Evolutionary conservation across 1,284 basidiomycete genomes (phyloP).

Genomic region (Entoloma clypeatum): DNA sequence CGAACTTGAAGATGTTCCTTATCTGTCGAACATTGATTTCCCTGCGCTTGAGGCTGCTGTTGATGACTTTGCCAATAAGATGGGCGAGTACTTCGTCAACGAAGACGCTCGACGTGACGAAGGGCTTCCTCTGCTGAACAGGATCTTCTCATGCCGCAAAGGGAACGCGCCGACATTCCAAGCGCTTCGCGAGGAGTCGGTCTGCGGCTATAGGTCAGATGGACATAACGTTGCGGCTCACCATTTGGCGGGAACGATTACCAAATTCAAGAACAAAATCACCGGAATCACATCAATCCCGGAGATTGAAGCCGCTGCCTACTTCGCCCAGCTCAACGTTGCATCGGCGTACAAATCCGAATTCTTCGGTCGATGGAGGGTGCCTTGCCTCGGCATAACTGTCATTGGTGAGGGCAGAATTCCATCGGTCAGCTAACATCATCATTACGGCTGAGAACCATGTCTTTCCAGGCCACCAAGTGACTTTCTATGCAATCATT

Average conservation of each 20-base stretch:
- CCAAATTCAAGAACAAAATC: conserved; percentile 4
- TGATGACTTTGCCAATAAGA: conserved; percentile 4
- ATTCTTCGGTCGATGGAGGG: conserved; percentile 5
- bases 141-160: conserved; percentile 5
- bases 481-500: conserved; percentile 17
- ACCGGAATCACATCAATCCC: conserved; percentile 5
- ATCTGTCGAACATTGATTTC: conserved; percentile 3
- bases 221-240: conserved; percentile 2
- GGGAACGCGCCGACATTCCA: not conserved
- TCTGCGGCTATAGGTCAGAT: not conserved
- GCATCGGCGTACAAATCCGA: conserved; percentile 1
- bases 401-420: conserved; percentile 9
- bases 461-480: conserved; percentile 8
- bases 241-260: conserved; percentile 1
- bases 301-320: conserved; percentile 1
- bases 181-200: conserved; percentile 1
- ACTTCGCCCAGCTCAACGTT: conserved; percentile 4
- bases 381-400: conserved; percentile 7
- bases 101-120: conserved; percentile 1
- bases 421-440: conserved; percentile 6
- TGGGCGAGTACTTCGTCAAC: conserved; percentile 2
- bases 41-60: conserved; percentile 4
- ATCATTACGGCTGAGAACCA: conserved; percentile 10
- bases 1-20: conserved; percentile 8
- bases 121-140: conserved; percentile 5